A percentile compares a stretch with the other conserved stretches of the same genome.
Conservation (phyloP, 176 grass and related monocot species). For the Oryza meyeriana region DNA sequence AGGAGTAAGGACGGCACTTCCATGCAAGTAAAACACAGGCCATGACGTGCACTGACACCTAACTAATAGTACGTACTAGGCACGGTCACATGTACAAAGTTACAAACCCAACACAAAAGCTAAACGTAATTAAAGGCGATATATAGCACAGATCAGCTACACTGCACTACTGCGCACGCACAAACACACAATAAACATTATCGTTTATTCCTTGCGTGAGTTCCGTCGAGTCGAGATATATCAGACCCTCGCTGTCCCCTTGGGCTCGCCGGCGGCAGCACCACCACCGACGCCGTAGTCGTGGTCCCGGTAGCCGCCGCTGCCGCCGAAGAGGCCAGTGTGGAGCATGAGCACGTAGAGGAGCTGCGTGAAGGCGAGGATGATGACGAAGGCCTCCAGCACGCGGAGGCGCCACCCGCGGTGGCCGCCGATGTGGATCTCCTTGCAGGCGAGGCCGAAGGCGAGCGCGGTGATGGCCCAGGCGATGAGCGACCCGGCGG, state of each 20-base stretch:
- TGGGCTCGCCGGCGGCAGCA: constrained; percentile 32
- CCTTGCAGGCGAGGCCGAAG: constrained; percentile 76
- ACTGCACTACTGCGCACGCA: background rate
- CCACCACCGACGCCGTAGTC: constrained; percentile 45
- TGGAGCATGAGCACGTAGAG: constrained; percentile 88
- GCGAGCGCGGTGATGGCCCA: constrained; percentile 76
- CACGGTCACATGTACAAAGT: background rate
- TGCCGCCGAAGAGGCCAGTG: constrained; percentile 53
- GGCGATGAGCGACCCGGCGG: constrained; percentile 45
- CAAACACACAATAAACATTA: background rate
- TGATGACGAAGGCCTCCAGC: constrained; percentile 78
- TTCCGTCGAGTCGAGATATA: background rate
- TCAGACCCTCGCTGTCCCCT: constrained; percentile 46
- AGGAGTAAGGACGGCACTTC: background rate
- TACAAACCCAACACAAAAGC: background rate
- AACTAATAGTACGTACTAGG: background rate
- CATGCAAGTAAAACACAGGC: background rate
- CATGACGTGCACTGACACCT: background rate
- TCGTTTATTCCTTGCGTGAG: background rate
- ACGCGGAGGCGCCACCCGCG: constrained; percentile 70
- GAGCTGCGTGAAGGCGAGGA: constrained; percentile 75
- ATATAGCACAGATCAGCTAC: background rate
- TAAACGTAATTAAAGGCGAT: background rate
- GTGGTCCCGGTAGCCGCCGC: constrained; percentile 58
- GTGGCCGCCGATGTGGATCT: constrained; percentile 52